Evolutionary conservation across 1,139 yeast species (phyloP).

Genomic region (Sugiyamaella paludigena): DNA sequence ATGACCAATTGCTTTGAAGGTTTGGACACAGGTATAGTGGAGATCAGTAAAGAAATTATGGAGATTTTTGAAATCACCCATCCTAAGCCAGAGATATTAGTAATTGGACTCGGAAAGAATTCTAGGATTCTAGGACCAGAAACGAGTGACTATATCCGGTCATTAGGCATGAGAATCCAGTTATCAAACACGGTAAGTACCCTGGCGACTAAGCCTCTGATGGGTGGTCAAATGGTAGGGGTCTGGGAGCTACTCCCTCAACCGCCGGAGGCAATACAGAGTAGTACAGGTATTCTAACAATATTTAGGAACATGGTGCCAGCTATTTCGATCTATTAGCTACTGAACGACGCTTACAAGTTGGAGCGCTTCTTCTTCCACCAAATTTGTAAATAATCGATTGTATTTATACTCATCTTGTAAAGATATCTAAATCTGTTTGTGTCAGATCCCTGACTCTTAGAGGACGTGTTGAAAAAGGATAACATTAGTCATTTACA

Average conservation of each 20-base stretch:
- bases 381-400: constrained; percentile 50
- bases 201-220: background rate
- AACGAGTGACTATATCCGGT: constrained; percentile 50
- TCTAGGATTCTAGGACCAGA: constrained; percentile 60
- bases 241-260: no score
- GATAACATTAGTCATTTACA: background rate
- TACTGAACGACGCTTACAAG: constrained; percentile 71
- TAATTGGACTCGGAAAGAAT: constrained; percentile 65
- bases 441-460: no score
- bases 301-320: constrained; percentile 53
- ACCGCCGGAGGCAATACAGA: no score
- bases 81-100: constrained; percentile 76
- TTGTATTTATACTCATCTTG: background rate
- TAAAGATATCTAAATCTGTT: no score
- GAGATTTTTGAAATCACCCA: constrained; percentile 55
- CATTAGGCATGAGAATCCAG: constrained; percentile 67
- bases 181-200: constrained; percentile 54
- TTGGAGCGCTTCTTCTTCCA: constrained; percentile 69
- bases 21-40: constrained; percentile 39
- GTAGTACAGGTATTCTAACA: no score
- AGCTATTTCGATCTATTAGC: constrained; percentile 71
- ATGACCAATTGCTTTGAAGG: constrained; percentile 37
- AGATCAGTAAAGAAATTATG: constrained; percentile 41
- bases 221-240: no score
- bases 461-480: background rate